phyloP scores from a whole-genome alignment of 2,329 filamentous ascomycete species.

The Penicillium frequentans region DNA sequence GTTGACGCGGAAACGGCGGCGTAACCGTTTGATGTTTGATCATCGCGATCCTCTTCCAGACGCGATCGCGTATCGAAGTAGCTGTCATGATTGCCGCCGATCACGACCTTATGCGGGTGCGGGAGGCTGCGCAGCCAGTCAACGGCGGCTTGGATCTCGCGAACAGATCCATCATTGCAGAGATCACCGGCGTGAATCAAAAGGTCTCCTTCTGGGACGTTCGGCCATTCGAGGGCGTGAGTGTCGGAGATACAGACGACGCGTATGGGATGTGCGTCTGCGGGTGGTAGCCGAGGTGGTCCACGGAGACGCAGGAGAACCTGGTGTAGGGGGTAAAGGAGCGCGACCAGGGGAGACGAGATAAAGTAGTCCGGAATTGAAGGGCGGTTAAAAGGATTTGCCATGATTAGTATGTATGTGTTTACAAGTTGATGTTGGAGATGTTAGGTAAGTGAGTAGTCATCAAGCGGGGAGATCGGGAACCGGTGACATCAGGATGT shows the following conservation, averaged over 20 bases:
- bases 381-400: conserved; percentile 50
- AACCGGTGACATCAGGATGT: conserved; percentile 15
- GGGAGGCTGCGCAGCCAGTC: conserved; percentile 77
- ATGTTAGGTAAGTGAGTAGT: not conserved
- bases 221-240: conserved; percentile 59
- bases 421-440: not conserved
- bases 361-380: conserved; percentile 63
- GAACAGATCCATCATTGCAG: conserved; percentile 68
- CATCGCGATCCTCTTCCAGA: conserved; percentile 53
- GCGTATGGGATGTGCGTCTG: conserved; percentile 58
- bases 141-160: conserved; percentile 76
- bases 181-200: conserved; percentile 90
- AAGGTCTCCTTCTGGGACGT: conserved; percentile 70
- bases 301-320: conserved; percentile 68
- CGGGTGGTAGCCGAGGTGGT: conserved; percentile 59
- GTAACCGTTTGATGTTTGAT: conserved; percentile 13
- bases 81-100: conserved; percentile 87
- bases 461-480: conserved; percentile 8
- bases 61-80: conserved; percentile 73
- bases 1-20: conserved; percentile 35
- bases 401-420: conserved; percentile 25
- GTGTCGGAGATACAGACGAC: conserved; percentile 92
- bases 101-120: conserved; percentile 76
- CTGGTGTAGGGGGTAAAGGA: conserved; percentile 64
- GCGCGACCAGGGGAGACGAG: conserved; percentile 65